phyloP scores from a whole-genome alignment of 441 rosid species.

The Gossypium davidsonii region DNA sequence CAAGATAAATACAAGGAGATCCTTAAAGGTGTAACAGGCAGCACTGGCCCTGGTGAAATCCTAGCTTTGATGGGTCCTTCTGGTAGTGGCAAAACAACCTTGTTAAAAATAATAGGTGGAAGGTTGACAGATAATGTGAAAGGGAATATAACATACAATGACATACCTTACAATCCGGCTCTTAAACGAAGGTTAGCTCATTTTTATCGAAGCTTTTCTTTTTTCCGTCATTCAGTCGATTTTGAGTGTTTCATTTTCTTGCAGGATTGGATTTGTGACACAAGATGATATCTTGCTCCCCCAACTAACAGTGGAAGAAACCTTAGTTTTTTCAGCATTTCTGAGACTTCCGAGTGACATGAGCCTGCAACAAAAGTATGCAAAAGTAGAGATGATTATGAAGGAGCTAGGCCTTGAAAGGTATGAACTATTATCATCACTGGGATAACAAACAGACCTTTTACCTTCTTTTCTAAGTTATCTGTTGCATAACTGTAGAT shows the following conservation, averaged over 20 bases:
- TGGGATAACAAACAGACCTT: not conserved
- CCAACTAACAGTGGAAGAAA: conserved; percentile 90
- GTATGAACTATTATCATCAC: conserved; percentile 20
- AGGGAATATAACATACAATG: conserved; percentile 76
- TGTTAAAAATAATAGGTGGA: conserved; percentile 82
- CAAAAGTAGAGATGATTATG: conserved; percentile 64
- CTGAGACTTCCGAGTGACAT: conserved; percentile 76
- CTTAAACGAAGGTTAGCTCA: conserved; percentile 67
- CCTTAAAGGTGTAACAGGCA: conserved; percentile 83
- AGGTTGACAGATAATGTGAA: conserved; percentile 60
- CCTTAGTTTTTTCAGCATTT: conserved; percentile 78
- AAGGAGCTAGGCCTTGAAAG: conserved; percentile 94
- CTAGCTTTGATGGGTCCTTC: conserved; percentile 98
- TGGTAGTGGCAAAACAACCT: conserved; percentile 92
- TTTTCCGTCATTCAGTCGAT: not conserved
- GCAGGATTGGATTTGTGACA: conserved; percentile 90
- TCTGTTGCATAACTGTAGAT: conserved; percentile 33
- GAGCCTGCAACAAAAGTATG: conserved; percentile 69
- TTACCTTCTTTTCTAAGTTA: not conserved
- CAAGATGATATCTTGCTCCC: conserved; percentile 89
- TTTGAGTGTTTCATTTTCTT: not conserved
- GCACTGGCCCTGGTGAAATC: conserved; percentile 85
- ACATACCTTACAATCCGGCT: conserved; percentile 55
- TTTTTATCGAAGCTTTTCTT: not conserved
- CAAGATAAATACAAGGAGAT: conserved; percentile 64